phyloP scores from a whole-genome alignment of 2,329 filamentous ascomycete genomes.

The Colletotrichum paranaense region DNA sequence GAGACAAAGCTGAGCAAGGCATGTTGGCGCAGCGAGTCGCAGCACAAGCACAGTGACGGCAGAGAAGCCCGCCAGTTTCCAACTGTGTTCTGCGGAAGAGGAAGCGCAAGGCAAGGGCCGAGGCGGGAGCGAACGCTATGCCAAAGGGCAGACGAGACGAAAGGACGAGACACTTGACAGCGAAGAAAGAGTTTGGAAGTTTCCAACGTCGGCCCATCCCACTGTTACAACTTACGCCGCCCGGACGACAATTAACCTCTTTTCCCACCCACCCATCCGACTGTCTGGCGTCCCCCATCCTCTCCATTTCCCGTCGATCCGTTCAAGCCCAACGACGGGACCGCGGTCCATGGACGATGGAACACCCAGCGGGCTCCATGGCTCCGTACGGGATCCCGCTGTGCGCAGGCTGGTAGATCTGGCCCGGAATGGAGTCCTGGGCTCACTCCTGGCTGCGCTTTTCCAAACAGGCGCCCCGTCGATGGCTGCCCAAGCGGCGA shows the following conservation, averaged over 20 bases:
- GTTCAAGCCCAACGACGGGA: slow-evolving; percentile 32
- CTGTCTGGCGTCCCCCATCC: slow-evolving; percentile 16
- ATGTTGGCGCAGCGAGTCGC: neutral
- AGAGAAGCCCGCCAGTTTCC: neutral
- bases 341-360: neutral
- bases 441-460: neutral
- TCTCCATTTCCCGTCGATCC: slow-evolving; percentile 26
- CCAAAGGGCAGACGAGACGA: slow-evolving; percentile 10
- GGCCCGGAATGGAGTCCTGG: neutral
- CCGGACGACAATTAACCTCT: slow-evolving; percentile 14
- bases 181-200: neutral
- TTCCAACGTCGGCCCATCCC: neutral
- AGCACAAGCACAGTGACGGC: slow-evolving; percentile 4
- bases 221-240: neutral
- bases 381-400: neutral
- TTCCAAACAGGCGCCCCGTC: slow-evolving; percentile 1
- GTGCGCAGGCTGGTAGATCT: neutral
- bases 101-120: neutral
- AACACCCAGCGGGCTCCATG: neutral
- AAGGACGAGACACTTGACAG: slow-evolving; percentile 3
- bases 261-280: slow-evolving; percentile 10
- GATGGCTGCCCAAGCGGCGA: slow-evolving; percentile 36
- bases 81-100: neutral
- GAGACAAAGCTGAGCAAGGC: neutral
- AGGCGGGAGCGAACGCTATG: neutral